These are phyloP conservation scores for Podila horticola DNA, from an alignment of 192 early-diverging fungal species.

Conservation along the genomic window DNA sequence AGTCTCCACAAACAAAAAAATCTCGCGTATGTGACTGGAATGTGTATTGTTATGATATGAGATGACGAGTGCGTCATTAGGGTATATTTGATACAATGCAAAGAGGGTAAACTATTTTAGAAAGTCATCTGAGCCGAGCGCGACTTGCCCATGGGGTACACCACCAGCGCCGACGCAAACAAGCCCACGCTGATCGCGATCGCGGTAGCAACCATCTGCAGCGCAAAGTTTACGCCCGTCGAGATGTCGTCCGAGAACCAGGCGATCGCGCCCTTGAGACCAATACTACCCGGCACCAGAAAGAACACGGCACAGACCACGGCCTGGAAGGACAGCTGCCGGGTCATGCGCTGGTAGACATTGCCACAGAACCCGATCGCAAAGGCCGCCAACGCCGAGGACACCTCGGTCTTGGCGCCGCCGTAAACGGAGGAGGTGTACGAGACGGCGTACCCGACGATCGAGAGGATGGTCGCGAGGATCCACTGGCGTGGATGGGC, in stretches of 20 bases:
- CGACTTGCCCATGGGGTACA: slow-evolving; percentile 62
- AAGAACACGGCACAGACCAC: slow-evolving; percentile 83
- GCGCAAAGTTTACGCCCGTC: slow-evolving; percentile 29
- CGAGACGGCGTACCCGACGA: slow-evolving; percentile 73
- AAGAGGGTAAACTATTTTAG: slow-evolving; percentile 10
- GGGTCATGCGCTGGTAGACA: slow-evolving; percentile 76
- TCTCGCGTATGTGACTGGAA: too few relatives aligned
- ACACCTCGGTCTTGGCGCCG: slow-evolving; percentile 63
- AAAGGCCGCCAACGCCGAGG: slow-evolving; percentile 61
- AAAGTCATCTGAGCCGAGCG: slow-evolving; percentile 60
- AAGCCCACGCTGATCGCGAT: slow-evolving; percentile 76
- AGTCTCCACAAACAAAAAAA: too few relatives aligned
- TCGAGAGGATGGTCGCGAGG: slow-evolving; percentile 75
- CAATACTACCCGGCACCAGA: slow-evolving; percentile 81
- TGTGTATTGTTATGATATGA: too few relatives aligned
- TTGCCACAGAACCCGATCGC: slow-evolving; percentile 86
- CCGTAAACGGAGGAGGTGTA: slow-evolving; percentile 64
- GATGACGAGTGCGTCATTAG: neutral
- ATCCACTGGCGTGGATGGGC: slow-evolving; percentile 73
- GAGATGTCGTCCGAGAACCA: slow-evolving; percentile 42
- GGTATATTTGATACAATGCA: slow-evolving; percentile 5
- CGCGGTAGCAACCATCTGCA: slow-evolving; percentile 59
- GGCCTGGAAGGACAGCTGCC: slow-evolving; percentile 80
- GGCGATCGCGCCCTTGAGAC: slow-evolving; percentile 67
- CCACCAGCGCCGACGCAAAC: slow-evolving; percentile 71